Conservation (phyloP, 2,329 filamentous ascomycete species). For the Sporothrix inflata region DNA sequence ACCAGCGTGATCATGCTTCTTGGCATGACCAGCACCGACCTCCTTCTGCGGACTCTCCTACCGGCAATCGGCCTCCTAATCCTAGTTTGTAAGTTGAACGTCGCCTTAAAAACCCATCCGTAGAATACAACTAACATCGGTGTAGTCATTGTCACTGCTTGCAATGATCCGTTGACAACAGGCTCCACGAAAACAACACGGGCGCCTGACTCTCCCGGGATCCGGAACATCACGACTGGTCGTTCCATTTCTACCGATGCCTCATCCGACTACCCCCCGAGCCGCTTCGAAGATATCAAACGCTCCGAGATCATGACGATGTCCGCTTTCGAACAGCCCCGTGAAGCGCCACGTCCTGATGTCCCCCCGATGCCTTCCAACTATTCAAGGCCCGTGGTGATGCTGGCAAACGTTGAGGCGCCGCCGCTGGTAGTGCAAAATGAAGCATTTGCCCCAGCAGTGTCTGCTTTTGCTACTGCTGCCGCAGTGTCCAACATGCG, state of each 20-base stretch:
- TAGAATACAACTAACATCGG: background rate
- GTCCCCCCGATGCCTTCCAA: slow-evolving; percentile 36
- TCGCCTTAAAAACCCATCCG: background rate
- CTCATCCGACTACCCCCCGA: slow-evolving; percentile 49
- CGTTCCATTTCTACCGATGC: slow-evolving; percentile 49
- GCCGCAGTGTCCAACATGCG: background rate
- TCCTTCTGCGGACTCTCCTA: slow-evolving; percentile 53
- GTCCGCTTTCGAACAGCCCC: slow-evolving; percentile 43
- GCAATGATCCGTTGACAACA: slow-evolving; percentile 42
- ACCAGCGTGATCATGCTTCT: slow-evolving; percentile 57
- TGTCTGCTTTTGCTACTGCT: slow-evolving; percentile 1
- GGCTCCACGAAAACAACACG: slow-evolving; percentile 39
- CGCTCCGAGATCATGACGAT: slow-evolving; percentile 43
- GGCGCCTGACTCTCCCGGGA: slow-evolving; percentile 46
- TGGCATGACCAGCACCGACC: slow-evolving; percentile 48
- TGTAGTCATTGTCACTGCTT: slow-evolving; percentile 47
- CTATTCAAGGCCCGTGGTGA: slow-evolving; percentile 41
- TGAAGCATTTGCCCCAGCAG: background rate
- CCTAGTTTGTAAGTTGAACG: slow-evolving; percentile 50
- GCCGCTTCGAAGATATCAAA: slow-evolving; percentile 55
- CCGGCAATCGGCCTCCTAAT: slow-evolving; percentile 55
- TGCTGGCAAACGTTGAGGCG: background rate
- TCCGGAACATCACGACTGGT: slow-evolving; percentile 43
- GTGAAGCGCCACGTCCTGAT: slow-evolving; percentile 35
- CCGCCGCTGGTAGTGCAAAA: slow-evolving; percentile 5